phyloP scores from a whole-genome alignment of 306 rosid species.

The Casuarina equisetifolia region DNA sequence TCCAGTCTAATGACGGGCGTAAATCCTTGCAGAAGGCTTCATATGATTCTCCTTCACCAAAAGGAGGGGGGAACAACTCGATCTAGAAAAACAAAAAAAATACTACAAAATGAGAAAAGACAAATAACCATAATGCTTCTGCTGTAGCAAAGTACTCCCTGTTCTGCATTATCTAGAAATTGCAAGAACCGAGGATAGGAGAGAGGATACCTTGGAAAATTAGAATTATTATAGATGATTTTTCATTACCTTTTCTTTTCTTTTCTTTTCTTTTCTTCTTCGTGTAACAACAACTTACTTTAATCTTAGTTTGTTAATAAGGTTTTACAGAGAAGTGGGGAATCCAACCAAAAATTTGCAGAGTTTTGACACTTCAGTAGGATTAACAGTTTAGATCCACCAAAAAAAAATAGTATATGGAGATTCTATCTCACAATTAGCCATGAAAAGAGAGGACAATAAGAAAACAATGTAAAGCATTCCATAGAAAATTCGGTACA shows the following conservation, averaged over 20 bases:
- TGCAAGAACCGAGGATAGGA: not conserved
- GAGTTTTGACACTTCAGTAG: not conserved
- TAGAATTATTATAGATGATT: not conserved
- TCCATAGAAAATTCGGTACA: conserved; percentile 3
- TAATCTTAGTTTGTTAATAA: not conserved
- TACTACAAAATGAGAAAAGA: conserved; percentile 3
- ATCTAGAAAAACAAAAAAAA: conserved; percentile 45
- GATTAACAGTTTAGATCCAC: not conserved
- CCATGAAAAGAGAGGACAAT: not conserved
- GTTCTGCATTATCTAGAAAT: not conserved
- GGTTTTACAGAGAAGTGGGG: no score
- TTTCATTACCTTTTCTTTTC: not conserved
- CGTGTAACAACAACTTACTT: not conserved
- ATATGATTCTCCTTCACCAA: conserved; percentile 71
- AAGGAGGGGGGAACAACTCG: conserved; percentile 66
- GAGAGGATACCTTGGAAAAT: not conserved
- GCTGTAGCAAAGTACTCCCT: not conserved
- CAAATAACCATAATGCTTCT: not conserved
- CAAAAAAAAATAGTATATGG: not conserved
- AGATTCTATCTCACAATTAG: conserved; percentile 1
- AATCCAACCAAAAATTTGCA: no score
- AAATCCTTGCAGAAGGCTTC: conserved; percentile 58
- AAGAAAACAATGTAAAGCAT: conserved; percentile 5
- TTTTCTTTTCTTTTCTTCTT: not conserved
- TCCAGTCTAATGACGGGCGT: conserved; percentile 85